phyloP scores from a whole-genome alignment of 495 filamentous ascomycete genomes.

The Xylaria intraflava region DNA sequence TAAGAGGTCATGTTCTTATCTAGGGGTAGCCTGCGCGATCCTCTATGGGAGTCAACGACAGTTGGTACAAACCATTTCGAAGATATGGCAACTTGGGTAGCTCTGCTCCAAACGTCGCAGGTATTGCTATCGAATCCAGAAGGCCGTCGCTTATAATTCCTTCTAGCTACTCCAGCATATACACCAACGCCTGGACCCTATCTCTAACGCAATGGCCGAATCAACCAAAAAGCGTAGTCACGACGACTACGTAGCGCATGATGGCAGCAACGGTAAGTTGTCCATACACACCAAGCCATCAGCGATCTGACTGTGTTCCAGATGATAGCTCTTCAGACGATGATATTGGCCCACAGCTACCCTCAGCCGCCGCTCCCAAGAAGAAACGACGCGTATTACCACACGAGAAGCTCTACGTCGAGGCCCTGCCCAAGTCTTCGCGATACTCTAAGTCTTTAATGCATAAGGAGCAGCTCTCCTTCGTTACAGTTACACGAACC shows the following conservation, averaged over 20 bases:
- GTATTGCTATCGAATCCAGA: too few species aligned
- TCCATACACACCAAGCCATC: background rate
- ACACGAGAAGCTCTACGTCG: constrained; percentile 89
- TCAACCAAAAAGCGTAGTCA: constrained; percentile 43
- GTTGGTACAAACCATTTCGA: too few species aligned
- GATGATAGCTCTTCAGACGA: constrained; percentile 75
- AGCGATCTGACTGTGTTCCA: constrained; percentile 20
- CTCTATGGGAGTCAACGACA: too few species aligned
- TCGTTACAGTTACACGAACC: constrained; percentile 81
- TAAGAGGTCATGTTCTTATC: too few species aligned
- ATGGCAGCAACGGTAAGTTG: constrained; percentile 36
- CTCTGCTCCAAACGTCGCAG: too few species aligned
- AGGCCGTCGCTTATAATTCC: too few species aligned
- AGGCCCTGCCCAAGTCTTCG: constrained; percentile 71
- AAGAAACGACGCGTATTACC: constrained; percentile 88
- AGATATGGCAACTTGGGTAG: too few species aligned
- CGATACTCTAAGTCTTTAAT: constrained; percentile 96
- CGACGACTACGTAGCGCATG: constrained; percentile 33
- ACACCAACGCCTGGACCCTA: too few species aligned
- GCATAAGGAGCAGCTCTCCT: constrained; percentile 92
- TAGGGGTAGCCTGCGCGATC: too few species aligned
- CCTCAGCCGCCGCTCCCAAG: constrained; percentile 63
- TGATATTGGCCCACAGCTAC: constrained; percentile 87
- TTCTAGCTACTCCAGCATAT: too few species aligned
- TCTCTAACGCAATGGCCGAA: constrained; percentile 13